These are phyloP conservation scores for Tephrocybe rancida DNA, from an alignment of 768 basidiomycete genomes.

Conservation along the genomic window DNA sequence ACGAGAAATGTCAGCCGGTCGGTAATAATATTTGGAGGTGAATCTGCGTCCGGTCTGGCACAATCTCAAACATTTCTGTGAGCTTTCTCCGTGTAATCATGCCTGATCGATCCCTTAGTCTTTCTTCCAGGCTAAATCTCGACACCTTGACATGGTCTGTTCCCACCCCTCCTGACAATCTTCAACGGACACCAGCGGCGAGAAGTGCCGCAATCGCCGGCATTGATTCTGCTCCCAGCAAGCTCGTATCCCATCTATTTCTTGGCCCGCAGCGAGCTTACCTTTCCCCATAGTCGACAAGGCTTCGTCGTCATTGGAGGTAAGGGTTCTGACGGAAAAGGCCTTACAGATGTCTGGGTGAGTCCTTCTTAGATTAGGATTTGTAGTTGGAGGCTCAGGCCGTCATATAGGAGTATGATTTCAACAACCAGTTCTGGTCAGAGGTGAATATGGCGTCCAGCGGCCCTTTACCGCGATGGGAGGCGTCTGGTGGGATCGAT, in stretches of 20 bases:
- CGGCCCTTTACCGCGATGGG: slow-evolving; percentile 66
- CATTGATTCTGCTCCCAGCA: slow-evolving; percentile 78
- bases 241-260: slow-evolving; percentile 48
- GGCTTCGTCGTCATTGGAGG: slow-evolving; percentile 80
- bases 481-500: slow-evolving; percentile 77
- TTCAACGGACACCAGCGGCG: slow-evolving; percentile 53
- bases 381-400: neutral
- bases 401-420: slow-evolving; percentile 69
- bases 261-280: slow-evolving; percentile 9
- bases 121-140: slow-evolving; percentile 57
- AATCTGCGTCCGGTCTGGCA: slow-evolving; percentile 64
- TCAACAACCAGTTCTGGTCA: slow-evolving; percentile 76
- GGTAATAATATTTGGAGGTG: slow-evolving; percentile 76
- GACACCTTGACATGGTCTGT: slow-evolving; percentile 60
- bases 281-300: slow-evolving; percentile 53
- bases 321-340: slow-evolving; percentile 49
- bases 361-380: slow-evolving; percentile 21
- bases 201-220: slow-evolving; percentile 68
- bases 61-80: slow-evolving; percentile 73
- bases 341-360: slow-evolving; percentile 78
- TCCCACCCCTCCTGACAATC: slow-evolving; percentile 53
- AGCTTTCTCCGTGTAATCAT: slow-evolving; percentile 20
- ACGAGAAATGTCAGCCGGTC: slow-evolving; percentile 42
- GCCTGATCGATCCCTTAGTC: neutral
- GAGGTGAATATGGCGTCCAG: slow-evolving; percentile 51